Evolutionary conservation across 2,329 filamentous ascomycete species (phyloP), one percentile per base, ranked within the genome.

Genomic region (Tolypocladium capitatum): DNA sequence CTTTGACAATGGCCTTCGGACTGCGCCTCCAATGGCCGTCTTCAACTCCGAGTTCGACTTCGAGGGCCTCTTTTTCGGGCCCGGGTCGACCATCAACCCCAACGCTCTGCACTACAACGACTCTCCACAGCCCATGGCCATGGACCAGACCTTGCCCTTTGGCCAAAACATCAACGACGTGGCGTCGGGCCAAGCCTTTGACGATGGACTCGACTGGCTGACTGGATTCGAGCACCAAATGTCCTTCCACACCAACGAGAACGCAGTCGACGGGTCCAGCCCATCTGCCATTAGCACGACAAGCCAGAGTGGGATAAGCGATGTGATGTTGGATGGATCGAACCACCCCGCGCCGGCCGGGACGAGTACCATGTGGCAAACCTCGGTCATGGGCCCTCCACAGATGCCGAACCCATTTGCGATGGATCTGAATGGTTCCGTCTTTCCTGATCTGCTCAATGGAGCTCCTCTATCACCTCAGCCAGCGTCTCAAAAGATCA

Each of bases 241-340:
- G 73, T 78, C 78, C 8, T 81, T 88, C 62, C 75, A 74, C 56
- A 69, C 72, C 48, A 84, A 84, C 58, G 89, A 95, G 56, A 84
- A 82, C 54, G 88, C 86, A 28, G 78, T 96, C 47, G 91, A 95
- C 58, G 89, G 86, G 50, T 97, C 92, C 11, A 97, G 92, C 14
- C 92, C 92, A 16, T 97, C 92, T 9, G 89, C 89, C 43, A 91
- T 97, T 64, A 97, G 91, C 69, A 94, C 87, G 40, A 87, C 86
- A 50, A 97, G 90, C 66, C 90, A 94, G 60, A 91, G 86, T 63
- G 86, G 84, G 45, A 86, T 90, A 64, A 94, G 87, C 66, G 92
- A 97, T 62, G 81, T 89, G 50, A 89, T 95, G 83, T 73, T 92
- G 49, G 89, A 96, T 64, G 87, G 86, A 50, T 80, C 79, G 34